Percentiles rank a stretch among this genome's conserved stretches.
These are phyloP conservation scores for Aspergillus pseudoterreus DNA, from an alignment of 2,329 filamentous ascomycete genomes.

Conservation along the genomic window DNA sequence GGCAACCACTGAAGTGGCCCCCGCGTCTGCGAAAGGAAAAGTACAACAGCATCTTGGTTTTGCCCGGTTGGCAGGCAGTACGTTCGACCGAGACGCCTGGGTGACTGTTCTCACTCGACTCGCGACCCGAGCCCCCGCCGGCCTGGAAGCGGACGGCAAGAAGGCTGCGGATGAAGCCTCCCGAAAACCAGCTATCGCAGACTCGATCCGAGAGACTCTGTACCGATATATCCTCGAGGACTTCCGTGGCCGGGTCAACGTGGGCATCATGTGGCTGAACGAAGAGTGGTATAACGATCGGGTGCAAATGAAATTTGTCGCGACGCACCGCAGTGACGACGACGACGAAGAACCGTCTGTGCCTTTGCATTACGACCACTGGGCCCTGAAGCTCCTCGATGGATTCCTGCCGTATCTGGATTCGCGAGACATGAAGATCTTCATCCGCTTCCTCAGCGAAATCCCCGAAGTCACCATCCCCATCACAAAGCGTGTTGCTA, in stretches of 20 bases:
- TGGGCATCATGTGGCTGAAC: conserved; percentile 89
- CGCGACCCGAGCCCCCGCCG: conserved; percentile 72
- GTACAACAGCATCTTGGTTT: conserved; percentile 64
- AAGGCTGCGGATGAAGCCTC: conserved; percentile 26
- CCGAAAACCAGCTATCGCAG: conserved; percentile 41
- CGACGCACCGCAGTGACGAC: conserved; percentile 38
- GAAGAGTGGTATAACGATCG: conserved; percentile 98
- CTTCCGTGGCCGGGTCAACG: conserved; percentile 82
- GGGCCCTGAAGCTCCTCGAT: conserved; percentile 77
- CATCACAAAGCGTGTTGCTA: conserved; percentile 69
- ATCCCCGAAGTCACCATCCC: conserved; percentile 72
- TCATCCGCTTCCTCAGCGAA: conserved; percentile 88
- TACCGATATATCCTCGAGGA: conserved; percentile 88
- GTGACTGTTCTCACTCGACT: conserved; percentile 80
- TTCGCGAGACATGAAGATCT: conserved; percentile 72
- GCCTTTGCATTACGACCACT: conserved; percentile 68
- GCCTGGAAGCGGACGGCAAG: conserved; percentile 54
- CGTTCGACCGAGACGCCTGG: conserved; percentile 85
- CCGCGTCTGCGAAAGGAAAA: conserved; percentile 49
- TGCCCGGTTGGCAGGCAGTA: conserved; percentile 76
- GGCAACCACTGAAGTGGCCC: conserved; percentile 65
- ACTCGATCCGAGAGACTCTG: conserved; percentile 73
- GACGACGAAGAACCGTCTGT: conserved; percentile 49
- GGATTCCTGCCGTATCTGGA: conserved; percentile 90
- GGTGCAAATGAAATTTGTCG: conserved; percentile 47